Evolutionary conservation across 306 rosid genomes (phyloP).

Genomic region (Styphnolobium japonicum): DNA sequence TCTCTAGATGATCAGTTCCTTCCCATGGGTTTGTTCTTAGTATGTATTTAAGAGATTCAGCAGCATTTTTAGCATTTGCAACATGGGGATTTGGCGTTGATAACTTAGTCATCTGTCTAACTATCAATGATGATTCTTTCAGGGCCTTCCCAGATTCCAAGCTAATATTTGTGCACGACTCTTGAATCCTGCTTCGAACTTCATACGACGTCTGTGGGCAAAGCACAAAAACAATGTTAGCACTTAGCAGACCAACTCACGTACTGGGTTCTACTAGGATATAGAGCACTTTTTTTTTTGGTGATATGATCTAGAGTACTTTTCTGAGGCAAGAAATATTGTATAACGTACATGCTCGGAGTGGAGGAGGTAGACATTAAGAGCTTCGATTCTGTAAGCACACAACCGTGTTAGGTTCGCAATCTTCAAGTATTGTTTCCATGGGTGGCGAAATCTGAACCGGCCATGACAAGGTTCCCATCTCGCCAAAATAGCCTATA

Average conservation of each 20-base stretch:
- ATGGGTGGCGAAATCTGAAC: constrained; percentile 59
- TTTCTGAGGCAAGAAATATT: neutral
- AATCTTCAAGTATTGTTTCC: constrained; percentile 56
- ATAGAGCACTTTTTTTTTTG: no score
- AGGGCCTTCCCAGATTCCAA: constrained; percentile 40
- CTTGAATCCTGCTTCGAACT: constrained; percentile 33
- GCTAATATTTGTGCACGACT: constrained; percentile 34
- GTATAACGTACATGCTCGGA: constrained; percentile 14
- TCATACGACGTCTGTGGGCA: constrained; percentile 29
- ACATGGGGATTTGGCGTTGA: constrained; percentile 17
- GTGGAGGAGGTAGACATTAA: constrained; percentile 30
- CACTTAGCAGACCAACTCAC: no score
- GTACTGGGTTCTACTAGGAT: no score
- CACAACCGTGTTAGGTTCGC: constrained; percentile 45
- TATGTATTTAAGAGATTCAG: constrained; percentile 31
- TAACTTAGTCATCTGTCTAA: constrained; percentile 31
- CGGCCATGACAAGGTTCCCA: constrained; percentile 63
- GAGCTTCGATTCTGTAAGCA: constrained; percentile 55
- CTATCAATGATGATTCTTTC: constrained; percentile 31
- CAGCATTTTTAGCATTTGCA: constrained; percentile 21
- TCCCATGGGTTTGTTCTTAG: constrained; percentile 26
- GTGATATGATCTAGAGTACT: no score
- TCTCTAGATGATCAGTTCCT: constrained; percentile 22
- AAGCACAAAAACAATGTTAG: neutral
- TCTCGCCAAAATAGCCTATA: constrained; percentile 54